Percentiles rank a stretch among this genome's conserved stretches.
phyloP scores from a whole-genome alignment of 441 rosid species.

The Mallotus repandus region DNA sequence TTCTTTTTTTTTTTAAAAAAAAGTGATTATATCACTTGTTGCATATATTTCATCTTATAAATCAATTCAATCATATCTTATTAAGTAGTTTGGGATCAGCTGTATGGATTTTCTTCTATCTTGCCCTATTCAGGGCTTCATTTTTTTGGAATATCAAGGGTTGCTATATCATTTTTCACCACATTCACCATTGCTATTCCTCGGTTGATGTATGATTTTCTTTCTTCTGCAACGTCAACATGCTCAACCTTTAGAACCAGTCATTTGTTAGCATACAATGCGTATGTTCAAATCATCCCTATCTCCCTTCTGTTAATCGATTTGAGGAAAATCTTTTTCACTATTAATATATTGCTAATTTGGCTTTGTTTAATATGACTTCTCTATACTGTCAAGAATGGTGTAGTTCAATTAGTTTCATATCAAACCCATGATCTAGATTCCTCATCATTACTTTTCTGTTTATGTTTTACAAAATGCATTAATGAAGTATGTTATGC shows the following conservation, averaged over 20 bases:
- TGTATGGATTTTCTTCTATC: not conserved
- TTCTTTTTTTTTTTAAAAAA: too few relatives aligned
- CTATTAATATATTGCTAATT: not conserved
- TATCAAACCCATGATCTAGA: not conserved
- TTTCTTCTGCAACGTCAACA: not conserved
- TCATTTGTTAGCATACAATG: not conserved
- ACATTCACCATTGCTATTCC: not conserved
- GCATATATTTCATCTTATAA: too few relatives aligned
- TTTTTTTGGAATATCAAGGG: not conserved
- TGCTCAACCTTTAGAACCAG: not conserved
- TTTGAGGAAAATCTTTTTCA: not conserved
- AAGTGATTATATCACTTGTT: too few relatives aligned
- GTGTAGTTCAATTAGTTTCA: not conserved
- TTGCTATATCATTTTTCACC: not conserved
- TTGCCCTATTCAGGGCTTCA: too few relatives aligned
- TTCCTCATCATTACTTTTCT: not conserved
- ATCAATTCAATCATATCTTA: not conserved
- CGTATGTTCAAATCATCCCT: not conserved
- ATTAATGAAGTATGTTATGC: conserved; percentile 10
- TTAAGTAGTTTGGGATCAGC: not conserved
- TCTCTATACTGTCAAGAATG: not conserved
- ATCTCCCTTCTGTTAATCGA: not conserved
- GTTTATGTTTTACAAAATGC: not conserved
- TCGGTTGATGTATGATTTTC: not conserved
- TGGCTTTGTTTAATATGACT: not conserved